phyloP scores from a whole-genome alignment of 2,329 filamentous ascomycete species.

The Cladosporium sp. region DNA sequence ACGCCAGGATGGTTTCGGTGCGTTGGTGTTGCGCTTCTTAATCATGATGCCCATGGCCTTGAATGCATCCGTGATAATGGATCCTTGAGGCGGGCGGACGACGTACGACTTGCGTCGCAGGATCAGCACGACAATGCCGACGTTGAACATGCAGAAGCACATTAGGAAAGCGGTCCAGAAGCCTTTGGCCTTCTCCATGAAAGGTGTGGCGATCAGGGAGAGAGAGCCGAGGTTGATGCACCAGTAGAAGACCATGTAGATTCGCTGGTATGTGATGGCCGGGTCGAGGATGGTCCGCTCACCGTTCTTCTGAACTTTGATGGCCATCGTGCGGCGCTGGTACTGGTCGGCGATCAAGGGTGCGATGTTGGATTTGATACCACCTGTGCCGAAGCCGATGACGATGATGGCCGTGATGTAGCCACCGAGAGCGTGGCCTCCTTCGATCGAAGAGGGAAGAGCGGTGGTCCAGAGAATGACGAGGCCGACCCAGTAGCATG shows the following conservation, averaged over 20 bases:
- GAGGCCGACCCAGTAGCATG: slow-evolving; percentile 62
- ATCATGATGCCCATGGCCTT: slow-evolving; percentile 55
- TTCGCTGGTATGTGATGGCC: slow-evolving; percentile 44
- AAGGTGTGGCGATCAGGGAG: slow-evolving; percentile 62
- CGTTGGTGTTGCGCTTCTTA: slow-evolving; percentile 52
- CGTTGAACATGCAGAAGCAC: slow-evolving; percentile 59
- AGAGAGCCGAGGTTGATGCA: slow-evolving; percentile 72
- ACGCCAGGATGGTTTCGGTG: slow-evolving; percentile 64
- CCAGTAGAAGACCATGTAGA: slow-evolving; percentile 63
- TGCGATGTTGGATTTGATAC: slow-evolving; percentile 75
- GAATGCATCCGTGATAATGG: slow-evolving; percentile 63
- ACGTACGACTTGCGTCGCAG: slow-evolving; percentile 32
- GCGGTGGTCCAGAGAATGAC: slow-evolving; percentile 62
- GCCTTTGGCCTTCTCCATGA: slow-evolving; percentile 62
- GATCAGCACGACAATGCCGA: slow-evolving; percentile 55
- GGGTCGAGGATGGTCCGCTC: slow-evolving; percentile 46
- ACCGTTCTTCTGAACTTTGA: slow-evolving; percentile 38
- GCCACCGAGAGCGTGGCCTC: slow-evolving; percentile 57
- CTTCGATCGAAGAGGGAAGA: slow-evolving; percentile 58
- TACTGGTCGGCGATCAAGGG: slow-evolving; percentile 49
- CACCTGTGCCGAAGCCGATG: slow-evolving; percentile 71
- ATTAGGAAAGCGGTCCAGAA: slow-evolving; percentile 65
- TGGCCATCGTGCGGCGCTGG: slow-evolving; percentile 36
- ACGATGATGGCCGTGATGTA: slow-evolving; percentile 63
- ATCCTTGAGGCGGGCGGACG: slow-evolving; percentile 54